Percentiles rank a stretch among this genome's conserved stretches.
These are phyloP conservation scores for Magnolia changhungtana DNA, from an alignment of 164 flowering plant species.

Conservation along the genomic window DNA sequence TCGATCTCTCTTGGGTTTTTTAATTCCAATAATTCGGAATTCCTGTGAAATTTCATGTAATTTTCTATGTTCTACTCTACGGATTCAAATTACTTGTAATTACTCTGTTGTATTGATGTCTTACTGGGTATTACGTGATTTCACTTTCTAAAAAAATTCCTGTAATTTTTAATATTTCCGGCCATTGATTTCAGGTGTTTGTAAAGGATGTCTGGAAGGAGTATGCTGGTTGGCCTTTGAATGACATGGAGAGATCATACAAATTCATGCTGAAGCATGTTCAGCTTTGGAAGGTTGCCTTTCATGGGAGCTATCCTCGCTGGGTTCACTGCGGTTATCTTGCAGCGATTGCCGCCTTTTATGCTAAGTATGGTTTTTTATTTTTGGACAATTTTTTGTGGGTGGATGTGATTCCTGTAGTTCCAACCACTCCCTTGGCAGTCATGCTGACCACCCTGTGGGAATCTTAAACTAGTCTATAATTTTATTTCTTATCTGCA, in stretches of 20 bases:
- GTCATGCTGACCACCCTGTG: neutral
- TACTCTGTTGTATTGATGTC: too few relatives aligned
- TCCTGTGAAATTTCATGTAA: too few relatives aligned
- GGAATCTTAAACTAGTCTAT: neutral
- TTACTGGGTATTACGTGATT: too few relatives aligned
- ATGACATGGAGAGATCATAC: conserved; percentile 83
- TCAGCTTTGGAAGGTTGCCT: conserved; percentile 94
- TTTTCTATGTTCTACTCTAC: too few relatives aligned
- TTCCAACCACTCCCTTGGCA: neutral
- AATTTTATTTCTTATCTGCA: neutral
- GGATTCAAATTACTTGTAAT: too few relatives aligned
- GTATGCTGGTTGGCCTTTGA: conserved; percentile 93
- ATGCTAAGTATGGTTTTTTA: conserved; percentile 70
- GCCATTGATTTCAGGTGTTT: conserved; percentile 43
- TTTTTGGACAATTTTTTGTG: neutral
- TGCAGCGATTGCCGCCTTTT: conserved; percentile 87
- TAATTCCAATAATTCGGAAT: too few relatives aligned
- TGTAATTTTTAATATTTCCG: neutral
- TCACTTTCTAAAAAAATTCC: too few relatives aligned
- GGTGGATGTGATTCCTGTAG: neutral
- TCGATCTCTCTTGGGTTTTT: too few relatives aligned
- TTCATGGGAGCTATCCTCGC: conserved; percentile 78
- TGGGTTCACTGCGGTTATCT: conserved; percentile 85
- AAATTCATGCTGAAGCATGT: conserved; percentile 97
- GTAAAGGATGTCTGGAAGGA: conserved; percentile 99